These are phyloP conservation scores for Handroanthus guayacan DNA, from an alignment of 257 asterid genomes.

Conservation along the genomic window DNA sequence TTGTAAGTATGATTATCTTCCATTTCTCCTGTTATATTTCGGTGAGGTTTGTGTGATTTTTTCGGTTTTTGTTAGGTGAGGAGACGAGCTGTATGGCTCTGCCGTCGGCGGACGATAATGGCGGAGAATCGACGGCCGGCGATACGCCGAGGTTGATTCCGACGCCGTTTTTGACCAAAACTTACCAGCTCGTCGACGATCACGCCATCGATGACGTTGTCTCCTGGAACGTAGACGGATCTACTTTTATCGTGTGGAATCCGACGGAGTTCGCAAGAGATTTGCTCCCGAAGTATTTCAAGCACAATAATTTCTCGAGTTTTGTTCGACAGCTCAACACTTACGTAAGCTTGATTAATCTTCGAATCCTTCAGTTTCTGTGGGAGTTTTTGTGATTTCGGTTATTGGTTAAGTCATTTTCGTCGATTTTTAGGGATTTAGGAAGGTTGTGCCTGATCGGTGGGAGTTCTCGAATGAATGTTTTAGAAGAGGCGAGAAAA, in stretches of 20 bases:
- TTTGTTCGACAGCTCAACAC: conserved; percentile 86
- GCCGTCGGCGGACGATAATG: conserved; percentile 52
- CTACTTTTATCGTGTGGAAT: conserved; percentile 76
- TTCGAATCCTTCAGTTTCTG: background rate
- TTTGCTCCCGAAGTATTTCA: conserved; percentile 77
- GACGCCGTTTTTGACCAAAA: conserved; percentile 77
- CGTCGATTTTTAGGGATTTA: conserved; percentile 54
- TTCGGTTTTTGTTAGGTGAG: conserved; percentile 1
- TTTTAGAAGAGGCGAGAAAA: conserved; percentile 57
- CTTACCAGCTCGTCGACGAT: conserved; percentile 77
- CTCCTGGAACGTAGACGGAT: conserved; percentile 82
- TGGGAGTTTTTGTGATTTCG: conserved; percentile 1
- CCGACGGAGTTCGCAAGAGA: conserved; percentile 70
- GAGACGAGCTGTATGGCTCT: conserved; percentile 32
- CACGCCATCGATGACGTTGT: conserved; percentile 56
- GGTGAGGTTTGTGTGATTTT: background rate
- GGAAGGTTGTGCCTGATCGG: conserved; percentile 68
- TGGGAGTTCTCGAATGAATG: conserved; percentile 74
- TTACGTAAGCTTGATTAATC: conserved; percentile 50
- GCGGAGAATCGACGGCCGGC: conserved; percentile 42
- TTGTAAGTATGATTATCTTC: background rate
- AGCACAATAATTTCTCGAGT: conserved; percentile 82
- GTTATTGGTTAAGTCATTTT: background rate
- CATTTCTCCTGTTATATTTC: background rate
- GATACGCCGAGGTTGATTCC: conserved; percentile 59